phyloP scores from a whole-genome alignment of 306 rosid species.

The Dryas drummondii region DNA sequence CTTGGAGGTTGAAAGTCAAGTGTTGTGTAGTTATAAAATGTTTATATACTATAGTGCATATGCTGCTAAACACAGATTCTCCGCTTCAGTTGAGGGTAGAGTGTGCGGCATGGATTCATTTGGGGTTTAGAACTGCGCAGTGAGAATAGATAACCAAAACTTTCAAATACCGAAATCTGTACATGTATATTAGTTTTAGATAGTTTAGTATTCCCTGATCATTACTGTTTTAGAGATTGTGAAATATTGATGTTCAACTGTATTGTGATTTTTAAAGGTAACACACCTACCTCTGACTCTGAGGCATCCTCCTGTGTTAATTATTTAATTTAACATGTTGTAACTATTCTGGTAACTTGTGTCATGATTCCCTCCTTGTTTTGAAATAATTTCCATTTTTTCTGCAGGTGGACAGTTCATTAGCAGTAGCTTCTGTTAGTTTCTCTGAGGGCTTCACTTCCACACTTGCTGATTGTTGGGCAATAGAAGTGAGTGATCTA shows the following conservation, averaged over 20 bases:
- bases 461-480: conserved; percentile 69
- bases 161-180: neutral
- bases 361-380: conserved; percentile 11
- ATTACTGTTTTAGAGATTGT: neutral
- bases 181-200: neutral
- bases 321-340: neutral
- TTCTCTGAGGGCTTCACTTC: conserved; percentile 64
- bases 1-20: conserved; percentile 3
- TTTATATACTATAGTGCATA: neutral
- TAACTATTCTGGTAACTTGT: conserved; percentile 1
- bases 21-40: neutral
- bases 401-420: conserved; percentile 63
- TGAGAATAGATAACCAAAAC: neutral
- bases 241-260: neutral
- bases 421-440: conserved; percentile 72
- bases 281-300: neutral
- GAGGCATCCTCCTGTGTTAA: neutral
- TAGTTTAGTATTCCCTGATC: neutral
- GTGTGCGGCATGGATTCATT: neutral
- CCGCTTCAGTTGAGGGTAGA: neutral
- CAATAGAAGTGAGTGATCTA: conserved; percentile 50
- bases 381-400: conserved; percentile 15
- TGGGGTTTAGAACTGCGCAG: neutral
- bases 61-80: neutral
- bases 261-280: neutral